Evolutionary conservation across 108 stramenopile genomes (phyloP).

Genomic region (Skeletonema potamos): DNA sequence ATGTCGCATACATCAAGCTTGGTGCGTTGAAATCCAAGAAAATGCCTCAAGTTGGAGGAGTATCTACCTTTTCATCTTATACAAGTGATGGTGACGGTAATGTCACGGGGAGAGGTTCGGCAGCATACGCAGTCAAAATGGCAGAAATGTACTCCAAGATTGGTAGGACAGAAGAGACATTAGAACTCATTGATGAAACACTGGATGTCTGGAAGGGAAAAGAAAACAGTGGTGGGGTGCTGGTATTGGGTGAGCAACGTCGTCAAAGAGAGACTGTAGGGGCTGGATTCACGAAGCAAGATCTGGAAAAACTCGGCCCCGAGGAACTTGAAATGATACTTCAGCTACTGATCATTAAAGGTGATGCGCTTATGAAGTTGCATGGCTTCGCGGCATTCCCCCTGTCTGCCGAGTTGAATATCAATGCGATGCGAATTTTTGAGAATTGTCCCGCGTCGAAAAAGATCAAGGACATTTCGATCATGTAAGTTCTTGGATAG

Average conservation of each 20-base stretch:
- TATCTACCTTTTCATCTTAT: neutral
- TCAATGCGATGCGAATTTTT: conserved; percentile 31
- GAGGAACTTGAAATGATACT: conserved; percentile 35
- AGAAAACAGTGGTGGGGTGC: conserved; percentile 3
- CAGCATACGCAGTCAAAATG: conserved; percentile 36
- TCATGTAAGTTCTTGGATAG: neutral
- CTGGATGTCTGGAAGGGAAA: conserved; percentile 11
- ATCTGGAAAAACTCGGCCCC: conserved; percentile 18
- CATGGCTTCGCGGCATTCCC: conserved; percentile 18
- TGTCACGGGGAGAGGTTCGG: conserved; percentile 12
- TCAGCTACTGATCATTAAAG: conserved; percentile 28
- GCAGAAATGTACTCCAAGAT: conserved; percentile 41
- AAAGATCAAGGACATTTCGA: conserved; percentile 24
- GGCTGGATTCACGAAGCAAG: conserved; percentile 27
- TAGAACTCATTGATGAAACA: conserved; percentile 29
- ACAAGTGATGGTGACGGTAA: neutral
- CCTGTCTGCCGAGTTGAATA: conserved; percentile 23
- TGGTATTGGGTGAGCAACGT: conserved; percentile 5
- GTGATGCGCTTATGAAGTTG: conserved; percentile 17
- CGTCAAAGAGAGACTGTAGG: conserved; percentile 26
- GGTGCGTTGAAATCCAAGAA: neutral
- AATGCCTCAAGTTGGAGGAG: neutral
- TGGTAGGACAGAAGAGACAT: conserved; percentile 21
- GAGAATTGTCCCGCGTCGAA: conserved; percentile 31
- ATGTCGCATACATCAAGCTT: conserved; percentile 24